phyloP scores from a whole-genome alignment of 2,329 filamentous ascomycete genomes.

The Arthrocladium fulminans region DNA sequence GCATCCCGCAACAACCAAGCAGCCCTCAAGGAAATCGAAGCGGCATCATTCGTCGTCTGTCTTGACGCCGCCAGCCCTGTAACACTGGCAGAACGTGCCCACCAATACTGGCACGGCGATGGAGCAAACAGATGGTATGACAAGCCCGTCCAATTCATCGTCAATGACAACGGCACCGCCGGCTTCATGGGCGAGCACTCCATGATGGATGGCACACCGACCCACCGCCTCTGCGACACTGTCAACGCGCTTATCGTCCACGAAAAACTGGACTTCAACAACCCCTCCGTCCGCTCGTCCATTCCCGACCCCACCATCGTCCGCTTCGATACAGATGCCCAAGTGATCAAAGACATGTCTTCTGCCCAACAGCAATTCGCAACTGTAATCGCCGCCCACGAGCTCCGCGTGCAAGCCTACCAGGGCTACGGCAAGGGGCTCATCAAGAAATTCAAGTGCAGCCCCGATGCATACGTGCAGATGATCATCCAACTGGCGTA shows the following conservation, averaged over 20 bases:
- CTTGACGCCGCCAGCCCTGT: constrained; percentile 85
- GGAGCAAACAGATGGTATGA: constrained; percentile 94
- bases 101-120: constrained; percentile 97
- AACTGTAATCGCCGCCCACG: constrained; percentile 73
- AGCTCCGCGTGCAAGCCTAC: constrained; percentile 89
- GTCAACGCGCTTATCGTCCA: constrained; percentile 85
- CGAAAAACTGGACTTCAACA: constrained; percentile 85
- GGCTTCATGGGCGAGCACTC: constrained; percentile 98
- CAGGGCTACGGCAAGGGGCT: constrained; percentile 96
- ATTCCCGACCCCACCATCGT: constrained; percentile 72
- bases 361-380: constrained; percentile 70
- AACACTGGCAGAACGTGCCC: constrained; percentile 89
- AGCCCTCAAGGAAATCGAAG: constrained; percentile 72
- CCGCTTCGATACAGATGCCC: constrained; percentile 66
- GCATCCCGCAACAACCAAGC: constrained; percentile 71
- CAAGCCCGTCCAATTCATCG: constrained; percentile 94
- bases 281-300: constrained; percentile 67
- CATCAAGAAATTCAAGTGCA: constrained; percentile 99
- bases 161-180: constrained; percentile 95
- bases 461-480: constrained; percentile 93
- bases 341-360: constrained; percentile 68
- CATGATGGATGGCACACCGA: constrained; percentile 99
- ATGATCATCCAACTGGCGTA: constrained; percentile 98
- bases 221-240: constrained; percentile 91
- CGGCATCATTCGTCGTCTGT: constrained; percentile 83